Evolutionary conservation across 1,284 basidiomycete species (phyloP).

Genomic region (Ganoderma lucidum): DNA sequence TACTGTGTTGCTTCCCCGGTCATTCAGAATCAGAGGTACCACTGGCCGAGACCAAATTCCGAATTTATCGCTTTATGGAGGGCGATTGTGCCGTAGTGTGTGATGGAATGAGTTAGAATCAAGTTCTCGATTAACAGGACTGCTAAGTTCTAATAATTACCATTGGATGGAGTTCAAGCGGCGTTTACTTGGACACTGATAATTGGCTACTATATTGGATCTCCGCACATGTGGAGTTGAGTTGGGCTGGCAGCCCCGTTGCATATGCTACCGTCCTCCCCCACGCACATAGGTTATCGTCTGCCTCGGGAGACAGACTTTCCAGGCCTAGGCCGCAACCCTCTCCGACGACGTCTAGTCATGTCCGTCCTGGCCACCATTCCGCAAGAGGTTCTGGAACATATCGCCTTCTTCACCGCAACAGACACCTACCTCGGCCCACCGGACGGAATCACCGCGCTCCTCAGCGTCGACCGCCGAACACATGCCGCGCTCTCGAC

Average conservation of each 20-base stretch:
- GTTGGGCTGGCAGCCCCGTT: no score
- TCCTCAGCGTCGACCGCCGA: slow-evolving; percentile 49
- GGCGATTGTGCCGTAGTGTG: no score
- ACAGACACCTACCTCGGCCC: slow-evolving; percentile 43
- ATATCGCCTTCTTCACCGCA: slow-evolving; percentile 50
- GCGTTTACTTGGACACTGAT: background rate
- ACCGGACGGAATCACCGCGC: slow-evolving; percentile 41
- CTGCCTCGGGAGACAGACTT: no score
- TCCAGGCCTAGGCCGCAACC: no score
- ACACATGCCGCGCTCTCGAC: slow-evolving; percentile 46
- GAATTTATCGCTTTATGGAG: no score
- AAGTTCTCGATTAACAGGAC: no score
- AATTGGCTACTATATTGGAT: background rate
- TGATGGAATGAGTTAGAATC: background rate
- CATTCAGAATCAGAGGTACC: no score
- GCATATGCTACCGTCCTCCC: no score
- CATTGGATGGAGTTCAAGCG: background rate
- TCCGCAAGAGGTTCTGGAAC: slow-evolving; percentile 51
- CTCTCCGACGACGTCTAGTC: background rate
- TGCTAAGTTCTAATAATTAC: no score
- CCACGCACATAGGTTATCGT: no score
- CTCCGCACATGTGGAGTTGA: background rate
- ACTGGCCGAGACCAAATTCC: no score
- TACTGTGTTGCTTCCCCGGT: no score
- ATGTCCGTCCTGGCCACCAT: slow-evolving; percentile 35